Evolutionary conservation across 176 grass and related monocot genomes (phyloP).

Genomic region (Ananas comosus): DNA sequence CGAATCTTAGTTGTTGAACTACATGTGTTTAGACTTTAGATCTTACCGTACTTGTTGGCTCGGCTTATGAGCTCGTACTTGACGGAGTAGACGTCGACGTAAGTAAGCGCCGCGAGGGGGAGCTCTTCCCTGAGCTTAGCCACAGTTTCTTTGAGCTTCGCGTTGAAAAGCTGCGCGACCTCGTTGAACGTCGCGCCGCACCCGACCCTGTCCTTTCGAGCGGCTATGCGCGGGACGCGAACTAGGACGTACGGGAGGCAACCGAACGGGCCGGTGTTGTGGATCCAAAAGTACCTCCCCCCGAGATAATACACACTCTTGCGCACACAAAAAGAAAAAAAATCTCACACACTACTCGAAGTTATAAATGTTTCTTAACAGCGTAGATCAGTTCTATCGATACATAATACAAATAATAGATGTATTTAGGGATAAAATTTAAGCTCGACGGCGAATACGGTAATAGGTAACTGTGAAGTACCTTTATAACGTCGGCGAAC

Average conservation of each 20-base stretch:
- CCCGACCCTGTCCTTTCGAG: conserved; percentile 32
- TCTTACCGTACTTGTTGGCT: conserved; percentile 54
- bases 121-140: conserved; percentile 39
- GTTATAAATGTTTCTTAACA: too few relatives aligned
- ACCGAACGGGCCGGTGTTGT: conserved; percentile 85
- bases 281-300: conserved; percentile 91
- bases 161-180: conserved; percentile 72
- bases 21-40: too few relatives aligned
- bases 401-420: too few relatives aligned
- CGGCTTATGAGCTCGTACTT: conserved; percentile 76
- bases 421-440: too few relatives aligned
- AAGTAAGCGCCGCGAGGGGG: conserved; percentile 53
- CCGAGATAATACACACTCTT: conserved; percentile 42
- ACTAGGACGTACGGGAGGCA: conserved; percentile 74
- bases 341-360: too few relatives aligned
- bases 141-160: conserved; percentile 64
- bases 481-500: conserved; percentile 53
- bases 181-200: conserved; percentile 75
- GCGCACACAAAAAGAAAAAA: neutral
- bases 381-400: too few relatives aligned
- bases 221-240: conserved; percentile 29
- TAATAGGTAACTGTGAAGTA: conserved; percentile 9
- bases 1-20: too few relatives aligned
- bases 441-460: too few relatives aligned
- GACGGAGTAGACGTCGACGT: conserved; percentile 72